Conservation (phyloP, 495 filamentous ascomycete genomes). For the Neurospora sublineolata region DNA sequence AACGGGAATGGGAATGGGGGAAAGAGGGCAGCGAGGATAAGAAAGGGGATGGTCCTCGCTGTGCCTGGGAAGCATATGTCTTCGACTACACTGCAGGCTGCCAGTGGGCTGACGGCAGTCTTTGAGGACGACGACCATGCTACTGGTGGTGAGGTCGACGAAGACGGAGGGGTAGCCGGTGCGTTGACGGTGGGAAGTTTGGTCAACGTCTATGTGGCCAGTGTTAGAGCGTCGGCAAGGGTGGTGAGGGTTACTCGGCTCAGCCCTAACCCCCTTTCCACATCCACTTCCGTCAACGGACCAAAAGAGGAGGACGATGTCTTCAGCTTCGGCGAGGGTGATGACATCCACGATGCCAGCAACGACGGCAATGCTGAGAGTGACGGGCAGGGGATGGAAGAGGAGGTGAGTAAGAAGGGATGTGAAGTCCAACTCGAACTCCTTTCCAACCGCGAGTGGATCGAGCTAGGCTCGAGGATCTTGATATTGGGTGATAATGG, state of each 20-base stretch:
- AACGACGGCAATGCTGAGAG: no score
- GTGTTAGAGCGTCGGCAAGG: slow-evolving; percentile 69
- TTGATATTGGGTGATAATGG: slow-evolving; percentile 49
- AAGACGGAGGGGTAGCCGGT: slow-evolving; percentile 12
- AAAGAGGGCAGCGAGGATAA: slow-evolving; percentile 33
- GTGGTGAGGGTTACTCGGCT: slow-evolving; percentile 33
- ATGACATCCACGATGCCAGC: no score
- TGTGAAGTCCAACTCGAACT: slow-evolving; percentile 67
- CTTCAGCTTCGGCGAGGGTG: neutral
- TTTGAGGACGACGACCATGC: slow-evolving; percentile 30
- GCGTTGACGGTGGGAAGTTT: slow-evolving; percentile 38
- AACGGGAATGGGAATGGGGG: slow-evolving; percentile 10
- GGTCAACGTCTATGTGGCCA: slow-evolving; percentile 75
- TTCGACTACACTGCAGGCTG: slow-evolving; percentile 40
- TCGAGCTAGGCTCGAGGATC: slow-evolving; percentile 68
- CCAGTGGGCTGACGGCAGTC: slow-evolving; percentile 40
- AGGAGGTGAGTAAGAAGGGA: no score
- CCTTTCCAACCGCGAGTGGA: slow-evolving; percentile 66
- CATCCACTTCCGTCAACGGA: neutral
- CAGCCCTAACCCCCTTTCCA: neutral
- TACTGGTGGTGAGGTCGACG: neutral
- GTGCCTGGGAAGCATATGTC: slow-evolving; percentile 43
- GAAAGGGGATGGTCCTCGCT: slow-evolving; percentile 77
- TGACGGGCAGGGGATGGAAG: no score
- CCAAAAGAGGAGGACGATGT: neutral